Base-by-base conservation (phyloP, 1,284 basidiomycete species). In the Sporisorium sorghi region DNA sequence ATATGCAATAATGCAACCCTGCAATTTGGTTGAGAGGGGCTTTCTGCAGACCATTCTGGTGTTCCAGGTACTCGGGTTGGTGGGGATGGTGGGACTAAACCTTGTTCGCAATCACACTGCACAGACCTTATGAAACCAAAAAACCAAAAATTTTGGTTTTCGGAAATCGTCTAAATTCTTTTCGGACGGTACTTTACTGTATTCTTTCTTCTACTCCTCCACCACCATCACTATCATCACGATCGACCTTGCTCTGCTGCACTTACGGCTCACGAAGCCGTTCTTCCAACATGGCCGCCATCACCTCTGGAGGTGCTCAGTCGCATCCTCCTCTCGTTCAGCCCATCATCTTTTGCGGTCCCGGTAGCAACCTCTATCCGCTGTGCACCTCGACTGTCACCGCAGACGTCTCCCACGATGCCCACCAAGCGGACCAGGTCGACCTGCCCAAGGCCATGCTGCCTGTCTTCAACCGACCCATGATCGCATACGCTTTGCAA, bases 261-360 rank as follows among this genome's bases (percentile, higher is more conserved):
- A 15, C 19, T 49, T n/a, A n/a, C n/a, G n/a, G n/a, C n/a, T n/a
- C 19, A 33, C 35, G 15, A 17, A 40, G n/a, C 5, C 10, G 3
- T 40, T 40, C 37, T 40, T 39, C 33, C 30, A 39, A 12, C 17
- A 68, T 72, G 61, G 55, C 69, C 9, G 40, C 73, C 23, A 55
- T 60, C 17, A 21, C 33, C 14, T 44, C 54, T 2, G 47, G 46
- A 21, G 58, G 49, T 43, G 54, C 66, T 35, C 55, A 63, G 30
- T 19, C 40, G 46, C 73, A 80, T 44, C 53, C 73, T 10, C 48
- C 74, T 30, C 68, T 77, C 40, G 75, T 78, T 37, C 78, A 80
- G 56, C 81, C 82, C 53, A 75, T 83, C 67, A 76, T 83, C 54
- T 81, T 82, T 52, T 80, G 81, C 63, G 81, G 79, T 46, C 78